A percentile compares a stretch with the other conserved stretches of the same genome.
phyloP scores from a whole-genome alignment of 2,329 filamentous ascomycete species.

The Stemphylium beticola region DNA sequence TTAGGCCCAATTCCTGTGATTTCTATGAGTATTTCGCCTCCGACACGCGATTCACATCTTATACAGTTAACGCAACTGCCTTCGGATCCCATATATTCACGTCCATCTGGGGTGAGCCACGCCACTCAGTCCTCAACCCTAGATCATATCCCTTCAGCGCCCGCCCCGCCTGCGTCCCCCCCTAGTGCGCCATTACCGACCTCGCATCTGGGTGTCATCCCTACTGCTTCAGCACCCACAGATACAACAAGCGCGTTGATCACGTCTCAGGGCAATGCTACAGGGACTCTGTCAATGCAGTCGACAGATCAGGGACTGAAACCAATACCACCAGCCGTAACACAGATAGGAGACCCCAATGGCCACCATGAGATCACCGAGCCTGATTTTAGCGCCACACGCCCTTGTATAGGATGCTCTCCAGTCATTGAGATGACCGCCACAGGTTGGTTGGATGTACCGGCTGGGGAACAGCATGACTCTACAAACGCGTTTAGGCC shows the following conservation, averaged over 20 bases:
- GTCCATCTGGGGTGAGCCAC: slow-evolving; percentile 5
- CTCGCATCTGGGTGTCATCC: slow-evolving; percentile 9
- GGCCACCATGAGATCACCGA: slow-evolving; percentile 42
- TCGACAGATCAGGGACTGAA: slow-evolving; percentile 32
- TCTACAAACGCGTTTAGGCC: background rate
- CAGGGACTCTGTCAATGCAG: slow-evolving; percentile 17
- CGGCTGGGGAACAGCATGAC: slow-evolving; percentile 29
- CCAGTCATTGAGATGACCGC: slow-evolving; percentile 36
- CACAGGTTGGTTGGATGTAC: slow-evolving; percentile 31
- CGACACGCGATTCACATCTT: slow-evolving; percentile 1
- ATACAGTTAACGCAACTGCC: slow-evolving; percentile 14
- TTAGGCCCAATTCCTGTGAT: slow-evolving; percentile 8
- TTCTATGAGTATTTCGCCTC: slow-evolving; percentile 11
- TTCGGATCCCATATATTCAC: slow-evolving; percentile 15
- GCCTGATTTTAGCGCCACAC: slow-evolving; percentile 36
- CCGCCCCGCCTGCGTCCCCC: background rate
- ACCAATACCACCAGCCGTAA: slow-evolving; percentile 33
- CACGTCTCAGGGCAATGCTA: slow-evolving; percentile 8
- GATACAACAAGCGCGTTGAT: slow-evolving; percentile 2
- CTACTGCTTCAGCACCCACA: slow-evolving; percentile 4
- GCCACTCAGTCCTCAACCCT: background rate
- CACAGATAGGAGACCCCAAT: slow-evolving; percentile 32
- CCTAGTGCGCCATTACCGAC: slow-evolving; percentile 6
- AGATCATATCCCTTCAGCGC: slow-evolving; percentile 12
- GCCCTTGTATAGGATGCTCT: slow-evolving; percentile 35